phyloP scores from a whole-genome alignment of 2,329 filamentous ascomycete genomes.

The Cytospora chrysosperma region DNA sequence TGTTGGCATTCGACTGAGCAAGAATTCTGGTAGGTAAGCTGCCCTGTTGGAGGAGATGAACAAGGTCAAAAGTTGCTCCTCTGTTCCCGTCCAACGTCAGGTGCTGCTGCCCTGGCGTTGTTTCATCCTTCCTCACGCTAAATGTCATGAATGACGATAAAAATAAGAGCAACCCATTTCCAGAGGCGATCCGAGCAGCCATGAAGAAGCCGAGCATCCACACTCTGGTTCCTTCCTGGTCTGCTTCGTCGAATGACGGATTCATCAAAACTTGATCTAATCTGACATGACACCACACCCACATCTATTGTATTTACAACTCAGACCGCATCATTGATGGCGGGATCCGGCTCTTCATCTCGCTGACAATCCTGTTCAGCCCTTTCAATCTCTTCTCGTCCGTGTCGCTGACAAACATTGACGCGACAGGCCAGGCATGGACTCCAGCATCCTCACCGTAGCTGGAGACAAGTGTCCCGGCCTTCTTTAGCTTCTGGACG shows the following conservation, averaged over 20 bases:
- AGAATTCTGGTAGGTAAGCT: neutral
- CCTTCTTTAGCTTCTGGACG: slow-evolving; percentile 52
- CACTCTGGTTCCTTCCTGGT: slow-evolving; percentile 48
- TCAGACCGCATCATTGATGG: slow-evolving; percentile 30
- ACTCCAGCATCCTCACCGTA: slow-evolving; percentile 65
- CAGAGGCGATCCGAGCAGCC: slow-evolving; percentile 38
- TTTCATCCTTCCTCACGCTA: neutral
- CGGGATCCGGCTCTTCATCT: slow-evolving; percentile 35
- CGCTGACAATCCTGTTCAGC: slow-evolving; percentile 42
- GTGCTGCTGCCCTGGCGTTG: slow-evolving; percentile 6
- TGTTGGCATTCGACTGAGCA: neutral
- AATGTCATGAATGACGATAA: slow-evolving; percentile 42
- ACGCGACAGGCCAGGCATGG: slow-evolving; percentile 80
- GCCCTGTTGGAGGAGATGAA: neutral
- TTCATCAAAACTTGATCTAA: slow-evolving; percentile 62
- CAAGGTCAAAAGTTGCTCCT: neutral
- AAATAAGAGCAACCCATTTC: slow-evolving; percentile 28
- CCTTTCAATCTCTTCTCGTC: slow-evolving; percentile 52
- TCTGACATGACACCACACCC: slow-evolving; percentile 48
- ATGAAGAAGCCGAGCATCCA: slow-evolving; percentile 49
- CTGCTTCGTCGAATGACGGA: slow-evolving; percentile 27
- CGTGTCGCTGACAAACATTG: slow-evolving; percentile 53
- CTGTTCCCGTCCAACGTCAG: neutral
- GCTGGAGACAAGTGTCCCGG: slow-evolving; percentile 53
- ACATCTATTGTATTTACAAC: slow-evolving; percentile 18